Percentiles rank a stretch among this genome's conserved stretches.
These are phyloP conservation scores for Pyrenophora teres DNA, from an alignment of 2,329 filamentous ascomycete species.

Conservation along the genomic window DNA sequence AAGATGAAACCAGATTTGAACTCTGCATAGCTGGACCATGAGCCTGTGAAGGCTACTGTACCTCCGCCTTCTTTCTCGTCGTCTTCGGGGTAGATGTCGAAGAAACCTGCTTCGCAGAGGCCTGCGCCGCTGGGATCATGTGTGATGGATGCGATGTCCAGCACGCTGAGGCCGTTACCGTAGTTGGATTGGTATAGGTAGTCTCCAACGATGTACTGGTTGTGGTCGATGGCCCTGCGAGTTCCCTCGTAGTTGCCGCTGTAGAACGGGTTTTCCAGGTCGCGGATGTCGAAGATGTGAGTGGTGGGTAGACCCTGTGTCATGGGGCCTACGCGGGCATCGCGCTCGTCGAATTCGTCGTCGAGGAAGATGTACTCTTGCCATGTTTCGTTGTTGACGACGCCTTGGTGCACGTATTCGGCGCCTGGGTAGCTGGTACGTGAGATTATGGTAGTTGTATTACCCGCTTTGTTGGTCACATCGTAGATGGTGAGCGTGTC, in stretches of 20 bases:
- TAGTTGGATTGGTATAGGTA: slow-evolving; percentile 49
- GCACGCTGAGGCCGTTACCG: slow-evolving; percentile 44
- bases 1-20: slow-evolving; percentile 44
- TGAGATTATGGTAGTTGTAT: slow-evolving; percentile 53
- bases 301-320: slow-evolving; percentile 37
- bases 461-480: slow-evolving; percentile 53
- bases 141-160: slow-evolving; percentile 46
- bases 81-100: slow-evolving; percentile 50
- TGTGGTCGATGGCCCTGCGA: slow-evolving; percentile 49
- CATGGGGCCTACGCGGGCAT: slow-evolving; percentile 34
- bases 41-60: slow-evolving; percentile 46
- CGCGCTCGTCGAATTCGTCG: slow-evolving; percentile 40
- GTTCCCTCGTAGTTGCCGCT: slow-evolving; percentile 47
- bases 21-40: slow-evolving; percentile 47
- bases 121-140: slow-evolving; percentile 42
- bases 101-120: slow-evolving; percentile 49
- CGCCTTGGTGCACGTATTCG: slow-evolving; percentile 61
- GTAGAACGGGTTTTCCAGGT: slow-evolving; percentile 39
- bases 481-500: slow-evolving; percentile 57
- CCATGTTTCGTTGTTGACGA: slow-evolving; percentile 31
- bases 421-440: slow-evolving; percentile 58
- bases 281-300: slow-evolving; percentile 42
- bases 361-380: slow-evolving; percentile 39
- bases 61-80: slow-evolving; percentile 44
- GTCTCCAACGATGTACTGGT: slow-evolving; percentile 50